Conservation (phyloP, 2,329 filamentous ascomycete genomes). For the Alternaria infectoria region DNA sequence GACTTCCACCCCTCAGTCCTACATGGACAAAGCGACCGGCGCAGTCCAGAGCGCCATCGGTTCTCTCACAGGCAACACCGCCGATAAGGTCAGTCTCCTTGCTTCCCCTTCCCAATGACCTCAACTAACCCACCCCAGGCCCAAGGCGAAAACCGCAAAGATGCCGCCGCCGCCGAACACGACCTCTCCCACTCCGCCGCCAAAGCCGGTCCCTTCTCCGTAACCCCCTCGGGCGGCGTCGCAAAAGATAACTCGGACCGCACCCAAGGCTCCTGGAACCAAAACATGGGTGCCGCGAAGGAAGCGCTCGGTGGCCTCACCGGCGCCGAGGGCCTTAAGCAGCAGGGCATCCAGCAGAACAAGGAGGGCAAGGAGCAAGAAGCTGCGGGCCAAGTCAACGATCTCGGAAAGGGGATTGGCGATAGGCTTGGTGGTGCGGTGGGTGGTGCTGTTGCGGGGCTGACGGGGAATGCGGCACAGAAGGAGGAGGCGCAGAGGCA, state of each 20-base stretch:
- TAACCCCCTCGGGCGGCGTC: conserved; percentile 72
- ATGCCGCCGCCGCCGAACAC: conserved; percentile 70
- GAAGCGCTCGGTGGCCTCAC: conserved; percentile 77
- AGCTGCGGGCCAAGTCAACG: conserved; percentile 79
- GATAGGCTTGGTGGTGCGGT: conserved; percentile 69
- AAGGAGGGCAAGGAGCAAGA: conserved; percentile 80
- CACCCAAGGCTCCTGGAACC: conserved; percentile 77
- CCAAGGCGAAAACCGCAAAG: conserved; percentile 69
- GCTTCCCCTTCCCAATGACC: background rate
- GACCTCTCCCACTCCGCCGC: conserved; percentile 76
- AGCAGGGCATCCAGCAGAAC: conserved; percentile 78
- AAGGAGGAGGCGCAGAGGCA: conserved; percentile 70
- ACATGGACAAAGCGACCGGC: conserved; percentile 69
- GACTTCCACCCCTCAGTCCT: conserved; percentile 79
- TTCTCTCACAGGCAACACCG: conserved; percentile 72
- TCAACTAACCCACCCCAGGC: conserved; percentile 48
- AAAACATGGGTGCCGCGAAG: conserved; percentile 86
- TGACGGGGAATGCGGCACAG: conserved; percentile 73
- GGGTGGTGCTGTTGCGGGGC: conserved; percentile 71
- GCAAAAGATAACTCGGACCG: conserved; percentile 77
- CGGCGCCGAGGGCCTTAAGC: conserved; percentile 77
- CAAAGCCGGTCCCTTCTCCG: conserved; percentile 75
- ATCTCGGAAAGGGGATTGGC: conserved; percentile 69
- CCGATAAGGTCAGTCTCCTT: conserved; percentile 62
- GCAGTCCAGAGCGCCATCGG: conserved; percentile 75